Evolutionary conservation across 2,329 filamentous ascomycete species (phyloP), one percentile per base, ranked within the genome.

Genomic region (Dactylellina leptospora): DNA sequence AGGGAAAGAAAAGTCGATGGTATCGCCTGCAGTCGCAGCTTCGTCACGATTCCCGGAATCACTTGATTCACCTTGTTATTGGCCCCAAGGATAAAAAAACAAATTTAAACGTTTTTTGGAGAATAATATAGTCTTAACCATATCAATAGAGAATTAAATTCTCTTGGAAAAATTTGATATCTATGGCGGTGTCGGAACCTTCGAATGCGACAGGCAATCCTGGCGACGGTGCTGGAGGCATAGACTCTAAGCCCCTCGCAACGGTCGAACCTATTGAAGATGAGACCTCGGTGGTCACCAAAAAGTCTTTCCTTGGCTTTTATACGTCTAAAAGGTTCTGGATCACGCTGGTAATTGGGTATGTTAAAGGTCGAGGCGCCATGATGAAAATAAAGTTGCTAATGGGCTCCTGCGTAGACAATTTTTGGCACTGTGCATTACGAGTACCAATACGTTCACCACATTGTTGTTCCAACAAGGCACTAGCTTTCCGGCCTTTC

Each of bases 401-500:
- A 8, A 20, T 10, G 3, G 36, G 5, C 6, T 11, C 36, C 11
- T 23, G 13, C 33, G 28, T 63, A 86, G 86, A 69, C 93, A 97
- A 84, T 80, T 92, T 56, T 87, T 96, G 45, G 88, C 93, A 3
- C 86, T 99, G 69, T 93, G 92, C 82, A 95, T 96, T 81, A 97
- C 93, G 0, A 88, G 87, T 27, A 97, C 93, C 54, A 96, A 96
- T 83, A 97, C 95, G 50, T 91, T 97, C 78, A 91, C 90, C 36
- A 86, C 85, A 23, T 86, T 97, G 61, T 87, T 99, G 27, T 84
- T 84, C 64, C 80, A 81, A 3, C 81, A 85, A 74, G 85, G 87
- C 53, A 93, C 90, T 75, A 92, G 86, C 73, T 96, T 97, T 76
- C 95, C 95, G 5, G 92, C 95, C 61, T 96, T 97, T 83, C 95